Evolutionary conservation across 192 early-diverging fungal species (phyloP), one percentile per base, ranked within the genome.

Genomic region (Coemansia nantahalensis): DNA sequence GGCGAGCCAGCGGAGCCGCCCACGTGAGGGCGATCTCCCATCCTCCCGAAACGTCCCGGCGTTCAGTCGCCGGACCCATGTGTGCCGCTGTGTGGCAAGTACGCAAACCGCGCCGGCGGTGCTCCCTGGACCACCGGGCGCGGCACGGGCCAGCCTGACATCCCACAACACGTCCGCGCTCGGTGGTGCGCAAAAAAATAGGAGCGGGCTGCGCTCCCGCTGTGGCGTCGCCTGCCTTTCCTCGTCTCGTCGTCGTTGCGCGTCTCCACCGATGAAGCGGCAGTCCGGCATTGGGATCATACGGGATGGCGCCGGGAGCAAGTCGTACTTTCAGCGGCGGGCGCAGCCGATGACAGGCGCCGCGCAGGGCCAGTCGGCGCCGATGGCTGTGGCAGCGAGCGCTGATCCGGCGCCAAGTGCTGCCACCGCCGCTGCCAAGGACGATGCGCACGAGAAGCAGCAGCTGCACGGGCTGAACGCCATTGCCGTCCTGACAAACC

Each of bases 271-370:
- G 51, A 76, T 76, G 73, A 76, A 68, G 43, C 56, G 73, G 8
- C 73, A 76, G 41, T 60, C 73, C 28, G 73, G 73, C 17, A 51
- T 68, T 41, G 65, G 73, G 10, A 58, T 76, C 31, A 63, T 76
- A 47, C 61, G 73, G 24, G 46, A 63, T 11, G 57, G 56, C 18
- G 22, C 61, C 6, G 73, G 68, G 31, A 52, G 65, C 42, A 62
- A 65, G 9, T 68, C 73, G 38, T 76, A 76, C 48, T 76, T 76
- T 43, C 73, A 76, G 54, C 60, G 73, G 21, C 56, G 73, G 15
- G 61, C 40, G 8, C 73, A 76, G 65, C 72, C 59, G 17, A 31
- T 31, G 14, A 28, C 36, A 12, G 51, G 51, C 19, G 22, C 18
- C 33, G 16, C 24, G 14, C 51, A 54, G n/a, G 40, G 22, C 0